phyloP scores from a whole-genome alignment of 352 stramenopile genomes.

The Phytophthora pinifolia region DNA sequence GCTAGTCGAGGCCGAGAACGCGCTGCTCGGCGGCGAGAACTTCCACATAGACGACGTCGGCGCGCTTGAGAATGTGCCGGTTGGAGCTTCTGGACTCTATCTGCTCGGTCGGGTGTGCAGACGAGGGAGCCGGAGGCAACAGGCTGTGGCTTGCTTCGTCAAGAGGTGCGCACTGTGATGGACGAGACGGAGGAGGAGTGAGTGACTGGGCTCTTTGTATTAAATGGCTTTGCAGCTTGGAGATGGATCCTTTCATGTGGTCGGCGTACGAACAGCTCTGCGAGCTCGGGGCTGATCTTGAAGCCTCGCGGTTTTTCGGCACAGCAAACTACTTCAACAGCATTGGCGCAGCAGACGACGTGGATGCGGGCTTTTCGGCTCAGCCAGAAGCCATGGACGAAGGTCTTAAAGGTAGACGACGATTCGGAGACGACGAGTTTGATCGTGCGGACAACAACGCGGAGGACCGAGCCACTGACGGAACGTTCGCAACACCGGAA shows the following conservation, averaged over 20 bases:
- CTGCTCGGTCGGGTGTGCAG: conserved; percentile 92
- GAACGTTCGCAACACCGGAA: conserved; percentile 36
- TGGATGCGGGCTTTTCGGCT: conserved; percentile 4
- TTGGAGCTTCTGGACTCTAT: conserved; percentile 91
- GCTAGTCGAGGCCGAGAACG: conserved; percentile 90
- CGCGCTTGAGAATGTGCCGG: conserved; percentile 40
- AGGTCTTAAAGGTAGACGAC: not conserved
- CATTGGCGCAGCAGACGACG: conserved; percentile 11
- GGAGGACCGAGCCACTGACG: conserved; percentile 27
- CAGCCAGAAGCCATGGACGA: conserved; percentile 13
- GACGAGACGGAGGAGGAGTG: too few relatives aligned
- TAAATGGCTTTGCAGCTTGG: conserved; percentile 76
- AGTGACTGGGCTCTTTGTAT: too few relatives aligned
- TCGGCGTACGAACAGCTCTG: conserved; percentile 93
- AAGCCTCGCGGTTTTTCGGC: conserved; percentile 69
- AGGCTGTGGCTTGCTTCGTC: conserved; percentile 91
- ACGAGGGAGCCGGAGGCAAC: conserved; percentile 84
- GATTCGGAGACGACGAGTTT: conserved; percentile 11
- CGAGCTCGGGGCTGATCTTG: conserved; percentile 85
- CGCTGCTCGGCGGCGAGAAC: conserved; percentile 65
- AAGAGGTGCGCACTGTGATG: conserved; percentile 48
- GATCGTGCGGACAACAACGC: conserved; percentile 30
- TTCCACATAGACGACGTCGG: conserved; percentile 23
- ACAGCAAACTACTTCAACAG: conserved; percentile 43
- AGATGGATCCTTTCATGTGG: conserved; percentile 93